A percentile compares a stretch with the other conserved stretches of the same genome.
Evolutionary conservation across 106 monocot genomes (phyloP).

Genomic region (Allium cepa): DNA sequence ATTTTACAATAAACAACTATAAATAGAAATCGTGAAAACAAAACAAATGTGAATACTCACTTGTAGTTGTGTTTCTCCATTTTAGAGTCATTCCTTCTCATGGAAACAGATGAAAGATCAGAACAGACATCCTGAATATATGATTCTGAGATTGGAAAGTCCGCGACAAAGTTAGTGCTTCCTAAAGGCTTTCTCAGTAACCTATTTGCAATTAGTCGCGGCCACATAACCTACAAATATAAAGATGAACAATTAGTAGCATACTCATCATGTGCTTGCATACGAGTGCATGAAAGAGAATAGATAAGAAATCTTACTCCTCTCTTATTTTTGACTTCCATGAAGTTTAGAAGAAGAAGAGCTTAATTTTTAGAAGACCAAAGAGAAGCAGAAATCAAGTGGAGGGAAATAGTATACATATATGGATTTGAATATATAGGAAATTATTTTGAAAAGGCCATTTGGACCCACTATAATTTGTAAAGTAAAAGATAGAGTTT

Average conservation of each 20-base stretch:
- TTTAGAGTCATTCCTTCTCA: slow-evolving; percentile 12
- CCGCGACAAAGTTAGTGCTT: slow-evolving; percentile 26
- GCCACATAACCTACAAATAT: slow-evolving; percentile 34
- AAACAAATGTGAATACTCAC: slow-evolving; percentile 15
- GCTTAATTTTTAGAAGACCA: background rate
- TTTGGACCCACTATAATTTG: background rate
- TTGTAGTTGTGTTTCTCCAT: slow-evolving; percentile 40
- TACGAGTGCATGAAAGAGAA: background rate
- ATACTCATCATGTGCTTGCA: background rate
- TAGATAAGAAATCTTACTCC: slow-evolving; percentile 1
- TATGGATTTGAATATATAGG: background rate
- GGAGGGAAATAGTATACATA: background rate
- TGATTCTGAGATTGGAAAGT: slow-evolving; percentile 23
- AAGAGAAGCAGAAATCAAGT: background rate
- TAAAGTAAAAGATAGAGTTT: background rate
- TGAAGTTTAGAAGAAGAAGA: background rate
- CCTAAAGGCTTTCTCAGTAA: slow-evolving; percentile 22
- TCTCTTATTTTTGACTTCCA: slow-evolving; percentile 1
- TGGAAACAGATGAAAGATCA: slow-evolving; percentile 4
- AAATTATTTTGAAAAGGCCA: background rate
- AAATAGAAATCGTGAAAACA: background rate
- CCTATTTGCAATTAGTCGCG: slow-evolving; percentile 49
- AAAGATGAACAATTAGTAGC: background rate
- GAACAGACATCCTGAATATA: background rate
- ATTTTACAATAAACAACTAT: background rate